Percentiles rank a stretch among this genome's conserved stretches.
Evolutionary conservation across 805 yeast genomes (phyloP).

Genomic region (Tetrapisispora taiwanensis): DNA sequence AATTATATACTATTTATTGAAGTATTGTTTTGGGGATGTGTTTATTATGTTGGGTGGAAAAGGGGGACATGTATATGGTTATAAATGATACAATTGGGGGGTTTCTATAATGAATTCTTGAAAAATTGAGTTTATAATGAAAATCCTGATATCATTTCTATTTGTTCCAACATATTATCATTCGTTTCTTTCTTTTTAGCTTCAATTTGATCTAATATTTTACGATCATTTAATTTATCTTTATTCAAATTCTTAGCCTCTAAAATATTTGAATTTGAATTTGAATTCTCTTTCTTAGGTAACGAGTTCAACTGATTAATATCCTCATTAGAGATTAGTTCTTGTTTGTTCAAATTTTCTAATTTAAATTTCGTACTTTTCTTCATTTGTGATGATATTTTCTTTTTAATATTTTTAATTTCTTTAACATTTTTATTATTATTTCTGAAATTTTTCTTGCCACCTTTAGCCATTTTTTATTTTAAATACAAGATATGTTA

Average conservation of each 20-base stretch:
- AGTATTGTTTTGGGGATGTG: too few relatives aligned
- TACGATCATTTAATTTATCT: constrained; percentile 23
- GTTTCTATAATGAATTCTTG: too few relatives aligned
- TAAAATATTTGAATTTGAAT: constrained; percentile 5
- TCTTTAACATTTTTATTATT: neutral
- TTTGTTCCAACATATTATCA: constrained; percentile 23
- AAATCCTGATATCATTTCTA: constrained; percentile 28
- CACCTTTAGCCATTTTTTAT: neutral
- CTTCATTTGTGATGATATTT: constrained; percentile 15
- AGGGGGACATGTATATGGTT: too few relatives aligned
- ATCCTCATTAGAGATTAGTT: constrained; percentile 6
- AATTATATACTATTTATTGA: too few relatives aligned
- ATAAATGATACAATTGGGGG: too few relatives aligned
- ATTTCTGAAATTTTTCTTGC: neutral
- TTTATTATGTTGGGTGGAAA: too few relatives aligned
- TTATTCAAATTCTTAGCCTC: constrained; percentile 14
- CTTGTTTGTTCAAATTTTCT: constrained; percentile 17
- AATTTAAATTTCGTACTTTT: constrained; percentile 20
- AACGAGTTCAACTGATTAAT: constrained; percentile 1
- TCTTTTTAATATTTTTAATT: neutral
- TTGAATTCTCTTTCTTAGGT: neutral
- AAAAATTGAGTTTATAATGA: constrained; percentile 11
- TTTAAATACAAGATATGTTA: too few relatives aligned
- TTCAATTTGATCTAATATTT: constrained; percentile 12
- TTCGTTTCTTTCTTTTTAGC: constrained; percentile 21